phyloP scores from a whole-genome alignment of 2,329 filamentous ascomycete genomes.

The Exophiala lecanii-corni region DNA sequence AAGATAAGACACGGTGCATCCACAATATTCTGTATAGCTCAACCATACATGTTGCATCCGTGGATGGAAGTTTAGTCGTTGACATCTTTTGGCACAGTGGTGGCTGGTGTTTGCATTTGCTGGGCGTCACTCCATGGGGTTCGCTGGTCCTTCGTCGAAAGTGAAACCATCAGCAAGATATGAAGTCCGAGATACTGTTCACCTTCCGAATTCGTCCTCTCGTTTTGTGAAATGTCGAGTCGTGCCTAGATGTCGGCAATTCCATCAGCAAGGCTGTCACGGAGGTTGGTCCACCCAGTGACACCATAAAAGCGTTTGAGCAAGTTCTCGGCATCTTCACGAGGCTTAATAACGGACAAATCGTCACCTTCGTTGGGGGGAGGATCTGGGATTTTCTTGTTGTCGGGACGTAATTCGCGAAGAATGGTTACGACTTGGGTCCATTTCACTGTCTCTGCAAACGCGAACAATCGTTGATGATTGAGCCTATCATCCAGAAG shows the following conservation, averaged over 20 bases:
- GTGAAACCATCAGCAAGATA: no score
- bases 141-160: no score
- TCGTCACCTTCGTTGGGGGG: conserved; percentile 9
- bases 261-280: conserved; percentile 15
- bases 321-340: conserved; percentile 7
- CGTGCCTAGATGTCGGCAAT: not conserved
- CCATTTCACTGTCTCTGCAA: conserved; percentile 45
- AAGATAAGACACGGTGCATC: no score
- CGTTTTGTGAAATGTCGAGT: no score
- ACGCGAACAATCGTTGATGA: conserved; percentile 52
- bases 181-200: no score
- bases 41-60: no score
- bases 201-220: no score
- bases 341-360: conserved; percentile 5
- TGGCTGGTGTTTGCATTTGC: no score
- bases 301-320: conserved; percentile 8
- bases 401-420: conserved; percentile 29
- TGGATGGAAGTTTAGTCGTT: no score
- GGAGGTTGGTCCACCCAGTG: conserved; percentile 9
- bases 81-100: no score
- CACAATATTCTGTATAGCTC: no score
- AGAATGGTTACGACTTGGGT: conserved; percentile 37
- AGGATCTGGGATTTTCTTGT: conserved; percentile 4
- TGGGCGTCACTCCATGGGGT: no score
- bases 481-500: conserved; percentile 43